Evolutionary conservation across 2,329 filamentous ascomycete genomes (phyloP), one percentile per base, ranked within the genome.

Genomic region (Xylariaceae sp.): DNA sequence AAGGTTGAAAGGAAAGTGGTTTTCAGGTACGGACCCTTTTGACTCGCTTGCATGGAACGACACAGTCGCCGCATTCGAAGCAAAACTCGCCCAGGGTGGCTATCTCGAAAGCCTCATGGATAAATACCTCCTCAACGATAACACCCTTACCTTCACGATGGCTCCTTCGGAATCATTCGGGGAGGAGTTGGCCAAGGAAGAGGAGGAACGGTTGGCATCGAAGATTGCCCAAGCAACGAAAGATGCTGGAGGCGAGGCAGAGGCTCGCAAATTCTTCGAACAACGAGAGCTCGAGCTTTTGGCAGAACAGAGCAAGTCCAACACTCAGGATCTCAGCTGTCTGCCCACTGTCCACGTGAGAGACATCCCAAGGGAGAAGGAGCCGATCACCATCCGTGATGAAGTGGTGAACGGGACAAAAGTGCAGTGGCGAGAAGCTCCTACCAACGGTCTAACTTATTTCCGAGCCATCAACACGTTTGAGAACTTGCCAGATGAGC

Each of bases 381-480:
- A 89, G 53, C 63, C 65, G 0, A 61, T 73, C 0, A 55, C 66
- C 3, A 54, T 81, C 28, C 74, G 76, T 38, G 85, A 90, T 47
- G 78, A 84, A n/a, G 66, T 69, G 9, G 60, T 84, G 8, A 74
- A 77, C 29, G 73, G 75, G 26, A 75, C 83, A 28, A 78, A 83
- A 31, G 78, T 92, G 3, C 86, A 96, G 54, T 96, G 89, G 88
- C 82, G 84, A 35, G 87, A 94, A 61, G 88, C 89, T 6, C 85
- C 88, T 2, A 98, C 92, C 0, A 98, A 98, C 54, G 92, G 92
- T 0, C 68, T 98, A 42, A 97, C 90, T 1, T 98, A 98, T 60
- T 95, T 98, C 69, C 83, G 89, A 43, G 88, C 88, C 3, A 77
- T 97, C 60, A 88, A 94, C 58, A 73, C 77, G 0, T 71, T 97